A percentile compares a stretch with the other conserved stretches of the same genome.
Evolutionary conservation across 345 rosid species (phyloP).

Genomic region (Ceriops zippeliana): DNA sequence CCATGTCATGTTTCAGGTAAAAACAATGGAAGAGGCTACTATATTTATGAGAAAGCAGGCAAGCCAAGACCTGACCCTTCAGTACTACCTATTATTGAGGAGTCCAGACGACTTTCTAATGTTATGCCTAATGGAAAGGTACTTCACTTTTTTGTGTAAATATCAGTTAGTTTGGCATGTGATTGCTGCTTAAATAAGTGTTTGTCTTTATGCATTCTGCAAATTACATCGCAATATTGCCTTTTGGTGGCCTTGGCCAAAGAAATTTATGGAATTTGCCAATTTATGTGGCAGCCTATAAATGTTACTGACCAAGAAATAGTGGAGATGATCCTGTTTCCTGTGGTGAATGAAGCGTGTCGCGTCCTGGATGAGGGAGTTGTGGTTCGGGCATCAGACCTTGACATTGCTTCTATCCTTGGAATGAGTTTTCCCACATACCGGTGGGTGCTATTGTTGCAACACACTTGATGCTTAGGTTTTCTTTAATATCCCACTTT

Average conservation of each 20-base stretch:
- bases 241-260: neutral
- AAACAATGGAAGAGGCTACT: slow-evolving; percentile 83
- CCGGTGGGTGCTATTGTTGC: slow-evolving; percentile 44
- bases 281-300: slow-evolving; percentile 52
- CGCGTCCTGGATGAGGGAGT: slow-evolving; percentile 79
- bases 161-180: slow-evolving; percentile 6
- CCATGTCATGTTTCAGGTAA: slow-evolving; percentile 49
- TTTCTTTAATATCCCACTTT: neutral
- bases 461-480: neutral
- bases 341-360: slow-evolving; percentile 91
- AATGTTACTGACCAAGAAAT: slow-evolving; percentile 73
- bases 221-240: neutral
- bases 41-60: slow-evolving; percentile 73
- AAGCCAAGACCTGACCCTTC: slow-evolving; percentile 85
- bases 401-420: slow-evolving; percentile 83
- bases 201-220: neutral
- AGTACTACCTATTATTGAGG: slow-evolving; percentile 68
- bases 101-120: slow-evolving; percentile 61
- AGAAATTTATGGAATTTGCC: slow-evolving; percentile 14
- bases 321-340: slow-evolving; percentile 85
- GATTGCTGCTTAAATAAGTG: neutral
- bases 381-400: slow-evolving; percentile 81
- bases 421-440: slow-evolving; percentile 99
- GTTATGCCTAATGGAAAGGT: slow-evolving; percentile 94
- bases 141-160: slow-evolving; percentile 12